A percentile compares a stretch with the other conserved stretches of the same genome.
Conservation (phyloP, 139 green algal species). For the Chlamydomonas applanata region DNA sequence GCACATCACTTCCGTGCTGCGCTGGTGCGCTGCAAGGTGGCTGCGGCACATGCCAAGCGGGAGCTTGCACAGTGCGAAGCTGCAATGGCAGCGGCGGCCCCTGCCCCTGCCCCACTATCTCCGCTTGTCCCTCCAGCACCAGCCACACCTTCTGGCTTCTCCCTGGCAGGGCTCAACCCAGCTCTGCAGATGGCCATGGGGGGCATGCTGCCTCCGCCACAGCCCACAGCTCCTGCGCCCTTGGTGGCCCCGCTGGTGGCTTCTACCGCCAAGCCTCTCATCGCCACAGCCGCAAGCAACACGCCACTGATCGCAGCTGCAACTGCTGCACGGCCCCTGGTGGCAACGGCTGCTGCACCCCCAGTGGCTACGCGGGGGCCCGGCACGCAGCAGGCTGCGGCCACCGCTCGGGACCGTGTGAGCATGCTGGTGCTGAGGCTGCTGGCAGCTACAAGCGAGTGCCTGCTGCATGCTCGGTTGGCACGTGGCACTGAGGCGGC, state of each 20-base stretch:
- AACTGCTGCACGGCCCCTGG: too few species aligned
- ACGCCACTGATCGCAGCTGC: too few species aligned
- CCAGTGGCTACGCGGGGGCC: background rate
- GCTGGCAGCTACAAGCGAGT: constrained; percentile 36
- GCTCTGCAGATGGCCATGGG: background rate
- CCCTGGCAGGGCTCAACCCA: background rate
- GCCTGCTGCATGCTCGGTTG: constrained; percentile 29
- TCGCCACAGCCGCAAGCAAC: too few species aligned
- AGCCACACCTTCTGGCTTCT: background rate
- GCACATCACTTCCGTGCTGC: constrained; percentile 14
- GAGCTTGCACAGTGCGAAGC: background rate
- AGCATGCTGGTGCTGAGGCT: constrained; percentile 23
- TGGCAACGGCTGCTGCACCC: background rate
- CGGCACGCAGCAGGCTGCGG: background rate
- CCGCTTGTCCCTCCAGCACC: background rate
- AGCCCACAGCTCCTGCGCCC: too few species aligned
- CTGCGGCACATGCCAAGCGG: background rate
- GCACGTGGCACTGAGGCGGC: background rate
- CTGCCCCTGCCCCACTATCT: background rate
- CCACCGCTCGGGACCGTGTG: constrained; percentile 13
- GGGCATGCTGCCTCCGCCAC: too few species aligned
- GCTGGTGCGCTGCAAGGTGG: constrained; percentile 18
- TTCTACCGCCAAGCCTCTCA: too few species aligned
- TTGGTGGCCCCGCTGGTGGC: too few species aligned
- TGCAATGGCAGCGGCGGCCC: background rate